These are phyloP conservation scores for Ophiostoma novo-ulmi DNA, from an alignment of 2,329 filamentous ascomycete species.

Conservation along the genomic window DNA sequence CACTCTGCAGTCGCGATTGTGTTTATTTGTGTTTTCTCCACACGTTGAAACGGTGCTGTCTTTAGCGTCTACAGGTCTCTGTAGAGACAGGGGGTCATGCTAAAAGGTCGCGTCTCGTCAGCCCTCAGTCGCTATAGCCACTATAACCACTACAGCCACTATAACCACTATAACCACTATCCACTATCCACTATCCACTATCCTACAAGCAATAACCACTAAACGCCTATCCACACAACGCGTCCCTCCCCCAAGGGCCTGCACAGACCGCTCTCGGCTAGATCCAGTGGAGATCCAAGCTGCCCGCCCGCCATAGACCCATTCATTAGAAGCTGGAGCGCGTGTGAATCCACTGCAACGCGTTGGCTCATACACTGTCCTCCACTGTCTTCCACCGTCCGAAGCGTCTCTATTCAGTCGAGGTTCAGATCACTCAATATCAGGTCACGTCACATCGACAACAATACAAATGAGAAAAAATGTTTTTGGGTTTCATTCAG, in stretches of 20 bases:
- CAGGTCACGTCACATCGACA: background rate
- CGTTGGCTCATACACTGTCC: background rate
- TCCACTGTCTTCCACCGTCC: background rate
- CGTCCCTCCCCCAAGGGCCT: constrained; percentile 9
- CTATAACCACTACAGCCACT: background rate
- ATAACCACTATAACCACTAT: background rate
- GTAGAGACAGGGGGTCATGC: background rate
- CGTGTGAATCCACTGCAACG: constrained; percentile 11
- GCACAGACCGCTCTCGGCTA: constrained; percentile 8
- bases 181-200: background rate
- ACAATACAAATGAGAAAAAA: background rate
- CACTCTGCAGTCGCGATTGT: constrained; percentile 2
- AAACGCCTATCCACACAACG: background rate
- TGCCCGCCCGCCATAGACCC: constrained; percentile 1
- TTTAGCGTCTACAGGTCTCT: background rate
- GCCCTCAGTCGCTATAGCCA: background rate
- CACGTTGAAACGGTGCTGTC: constrained; percentile 1
- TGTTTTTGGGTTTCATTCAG: constrained; percentile 5
- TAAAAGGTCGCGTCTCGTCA: background rate
- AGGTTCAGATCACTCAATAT: background rate
- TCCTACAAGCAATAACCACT: background rate
- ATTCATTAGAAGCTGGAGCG: constrained; percentile 10
- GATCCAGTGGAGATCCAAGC: constrained; percentile 9
- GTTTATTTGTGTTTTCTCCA: background rate
- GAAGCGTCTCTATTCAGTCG: background rate